Percentiles rank a stretch among this genome's conserved stretches.
Conservation (phyloP, 164 flowering plant genomes). For the Umbellularia californica region DNA sequence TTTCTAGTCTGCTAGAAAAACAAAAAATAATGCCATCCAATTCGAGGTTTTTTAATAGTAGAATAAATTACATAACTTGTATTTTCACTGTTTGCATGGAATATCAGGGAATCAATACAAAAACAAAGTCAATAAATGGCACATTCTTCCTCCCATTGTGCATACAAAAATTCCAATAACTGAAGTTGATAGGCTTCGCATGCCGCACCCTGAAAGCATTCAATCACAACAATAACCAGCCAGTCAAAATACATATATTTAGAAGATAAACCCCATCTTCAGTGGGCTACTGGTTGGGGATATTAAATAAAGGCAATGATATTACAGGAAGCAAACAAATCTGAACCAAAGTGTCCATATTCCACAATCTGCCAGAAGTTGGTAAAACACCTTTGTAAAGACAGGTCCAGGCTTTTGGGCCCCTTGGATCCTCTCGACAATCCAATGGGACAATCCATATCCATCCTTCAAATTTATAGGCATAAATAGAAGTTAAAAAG, state of each 20-base stretch:
- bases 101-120: slow-evolving; percentile 1
- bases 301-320: too few species aligned
- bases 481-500: too few species aligned
- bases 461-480: too few species aligned
- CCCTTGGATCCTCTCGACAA: too few species aligned
- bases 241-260: not conserved
- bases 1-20: not conserved
- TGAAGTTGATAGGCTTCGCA: slow-evolving; percentile 6
- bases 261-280: not conserved
- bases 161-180: slow-evolving; percentile 1
- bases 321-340: too few species aligned
- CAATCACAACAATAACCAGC: not conserved
- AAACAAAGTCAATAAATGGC: slow-evolving; percentile 2
- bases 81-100: not conserved
- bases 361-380: too few species aligned
- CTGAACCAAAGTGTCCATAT: too few species aligned
- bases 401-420: too few species aligned
- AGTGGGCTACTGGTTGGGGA: too few species aligned
- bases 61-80: slow-evolving; percentile 5
- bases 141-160: slow-evolving; percentile 3
- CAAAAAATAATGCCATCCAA: slow-evolving; percentile 6
- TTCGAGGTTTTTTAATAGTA: slow-evolving; percentile 9
- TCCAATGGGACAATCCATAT: too few species aligned
- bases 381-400: too few species aligned
- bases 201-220: slow-evolving; percentile 18